Evolutionary conservation across 176 grass and related monocot species (phyloP).

Genomic region (Musa schizocarpa): DNA sequence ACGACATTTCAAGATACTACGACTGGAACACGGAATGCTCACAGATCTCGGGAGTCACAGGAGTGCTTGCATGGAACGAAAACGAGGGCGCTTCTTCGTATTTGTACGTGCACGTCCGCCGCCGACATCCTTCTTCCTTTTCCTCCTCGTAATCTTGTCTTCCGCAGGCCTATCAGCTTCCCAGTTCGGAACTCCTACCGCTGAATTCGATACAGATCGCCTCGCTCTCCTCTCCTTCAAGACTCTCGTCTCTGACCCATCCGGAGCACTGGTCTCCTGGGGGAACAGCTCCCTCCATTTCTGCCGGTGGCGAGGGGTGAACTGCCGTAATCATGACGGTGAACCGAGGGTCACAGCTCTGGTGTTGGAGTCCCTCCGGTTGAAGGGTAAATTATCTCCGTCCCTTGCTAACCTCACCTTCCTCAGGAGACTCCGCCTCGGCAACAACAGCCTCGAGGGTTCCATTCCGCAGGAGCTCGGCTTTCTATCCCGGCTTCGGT

Average conservation of each 20-base stretch:
- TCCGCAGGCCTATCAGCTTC: too few relatives aligned
- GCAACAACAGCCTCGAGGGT: constrained; percentile 2
- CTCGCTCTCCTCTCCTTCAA: constrained; percentile 41
- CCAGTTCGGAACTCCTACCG: too few relatives aligned
- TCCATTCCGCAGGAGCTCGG: constrained; percentile 20
- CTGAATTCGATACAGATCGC: background rate
- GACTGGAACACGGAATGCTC: too few relatives aligned
- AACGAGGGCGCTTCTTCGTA: too few relatives aligned
- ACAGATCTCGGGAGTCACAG: too few relatives aligned
- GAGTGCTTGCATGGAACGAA: too few relatives aligned
- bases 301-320: constrained; percentile 29
- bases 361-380: constrained; percentile 15
- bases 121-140: too few relatives aligned
- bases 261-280: constrained; percentile 25
- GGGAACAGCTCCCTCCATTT: constrained; percentile 14
- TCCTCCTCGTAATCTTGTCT: too few relatives aligned
- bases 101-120: too few relatives aligned
- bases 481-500: background rate
- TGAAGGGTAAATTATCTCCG: constrained; percentile 11
- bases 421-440: constrained; percentile 14
- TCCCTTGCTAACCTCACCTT: constrained; percentile 37
- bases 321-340: background rate
- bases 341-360: constrained; percentile 28
- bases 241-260: constrained; percentile 23
- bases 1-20: too few relatives aligned